Evolutionary conservation across 2,329 filamentous ascomycete genomes (phyloP).

Genomic region (Triangularia setosa): DNA sequence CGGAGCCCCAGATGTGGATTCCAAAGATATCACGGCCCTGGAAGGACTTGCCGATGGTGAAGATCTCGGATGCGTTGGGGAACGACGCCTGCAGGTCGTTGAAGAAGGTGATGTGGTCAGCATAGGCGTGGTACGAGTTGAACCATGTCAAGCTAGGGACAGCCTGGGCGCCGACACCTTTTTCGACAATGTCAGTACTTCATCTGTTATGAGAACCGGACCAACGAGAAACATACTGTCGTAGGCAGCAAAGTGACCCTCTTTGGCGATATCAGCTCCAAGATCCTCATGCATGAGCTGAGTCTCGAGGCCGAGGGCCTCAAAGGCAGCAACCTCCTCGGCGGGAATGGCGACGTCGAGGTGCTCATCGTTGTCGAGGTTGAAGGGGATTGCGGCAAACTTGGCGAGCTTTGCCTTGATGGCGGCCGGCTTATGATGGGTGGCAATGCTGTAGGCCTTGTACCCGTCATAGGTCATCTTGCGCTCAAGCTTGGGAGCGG

Average conservation of each 20-base stretch:
- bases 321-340: constrained; percentile 24
- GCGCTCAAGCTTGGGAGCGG: constrained; percentile 9
- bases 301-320: constrained; percentile 24
- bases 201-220: background rate
- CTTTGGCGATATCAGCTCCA: constrained; percentile 23
- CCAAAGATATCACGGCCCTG: constrained; percentile 55
- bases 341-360: constrained; percentile 28
- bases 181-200: background rate
- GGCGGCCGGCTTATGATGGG: constrained; percentile 13
- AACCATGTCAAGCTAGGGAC: constrained; percentile 45
- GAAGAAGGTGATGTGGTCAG: constrained; percentile 48
- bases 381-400: constrained; percentile 15
- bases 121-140: constrained; percentile 49
- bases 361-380: constrained; percentile 18
- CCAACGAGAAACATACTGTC: background rate
- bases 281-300: constrained; percentile 24
- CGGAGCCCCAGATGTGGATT: constrained; percentile 49
- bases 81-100: constrained; percentile 43
- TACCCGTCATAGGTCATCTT: constrained; percentile 19
- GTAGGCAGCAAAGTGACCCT: constrained; percentile 21
- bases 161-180: constrained; percentile 10
- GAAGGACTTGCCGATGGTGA: constrained; percentile 43
- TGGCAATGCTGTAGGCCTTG: constrained; percentile 19
- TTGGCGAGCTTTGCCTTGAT: constrained; percentile 14
- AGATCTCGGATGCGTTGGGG: constrained; percentile 45